Conservation (phyloP, 805 yeast species). For the Candida ulmi region DNA sequence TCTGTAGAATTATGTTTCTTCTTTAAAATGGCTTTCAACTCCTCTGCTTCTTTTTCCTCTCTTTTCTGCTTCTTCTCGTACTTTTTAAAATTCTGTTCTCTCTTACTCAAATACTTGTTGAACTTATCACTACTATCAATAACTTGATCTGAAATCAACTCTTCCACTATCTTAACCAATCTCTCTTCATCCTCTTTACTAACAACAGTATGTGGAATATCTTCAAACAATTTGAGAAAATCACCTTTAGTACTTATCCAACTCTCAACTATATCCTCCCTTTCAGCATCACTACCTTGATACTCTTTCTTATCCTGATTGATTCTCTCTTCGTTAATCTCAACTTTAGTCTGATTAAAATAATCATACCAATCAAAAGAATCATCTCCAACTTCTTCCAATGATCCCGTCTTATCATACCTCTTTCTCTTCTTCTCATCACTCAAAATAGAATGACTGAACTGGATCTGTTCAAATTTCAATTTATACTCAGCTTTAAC, state of each 20-base stretch:
- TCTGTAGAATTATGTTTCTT: conserved; percentile 24
- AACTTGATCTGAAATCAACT: conserved; percentile 33
- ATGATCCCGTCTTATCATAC: conserved; percentile 68
- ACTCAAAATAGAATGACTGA: conserved; percentile 63
- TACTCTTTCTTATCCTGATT: conserved; percentile 63
- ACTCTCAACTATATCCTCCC: conserved; percentile 53
- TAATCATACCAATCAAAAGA: conserved; percentile 55
- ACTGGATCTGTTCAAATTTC: conserved; percentile 65
- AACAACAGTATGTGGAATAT: conserved; percentile 71
- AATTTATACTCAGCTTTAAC: conserved; percentile 29
- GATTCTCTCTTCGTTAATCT: conserved; percentile 58
- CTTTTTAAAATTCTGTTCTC: conserved; percentile 42
- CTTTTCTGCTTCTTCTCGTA: conserved; percentile 47
- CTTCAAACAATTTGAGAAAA: conserved; percentile 62
- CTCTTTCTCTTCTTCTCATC: conserved; percentile 50
- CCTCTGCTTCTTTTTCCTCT: conserved; percentile 62
- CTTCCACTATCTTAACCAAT: conserved; percentile 45
- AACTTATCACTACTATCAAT: conserved; percentile 39
- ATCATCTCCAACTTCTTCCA: conserved; percentile 32
- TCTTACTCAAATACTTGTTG: conserved; percentile 43
- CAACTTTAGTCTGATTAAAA: conserved; percentile 39
- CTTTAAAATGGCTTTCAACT: conserved; percentile 34
- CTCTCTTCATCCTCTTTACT: conserved; percentile 55
- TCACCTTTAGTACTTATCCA: conserved; percentile 63
- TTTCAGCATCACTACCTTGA: conserved; percentile 56